phyloP scores from a whole-genome alignment of 2,329 filamentous ascomycete genomes.

The Penicillium frequentans region DNA sequence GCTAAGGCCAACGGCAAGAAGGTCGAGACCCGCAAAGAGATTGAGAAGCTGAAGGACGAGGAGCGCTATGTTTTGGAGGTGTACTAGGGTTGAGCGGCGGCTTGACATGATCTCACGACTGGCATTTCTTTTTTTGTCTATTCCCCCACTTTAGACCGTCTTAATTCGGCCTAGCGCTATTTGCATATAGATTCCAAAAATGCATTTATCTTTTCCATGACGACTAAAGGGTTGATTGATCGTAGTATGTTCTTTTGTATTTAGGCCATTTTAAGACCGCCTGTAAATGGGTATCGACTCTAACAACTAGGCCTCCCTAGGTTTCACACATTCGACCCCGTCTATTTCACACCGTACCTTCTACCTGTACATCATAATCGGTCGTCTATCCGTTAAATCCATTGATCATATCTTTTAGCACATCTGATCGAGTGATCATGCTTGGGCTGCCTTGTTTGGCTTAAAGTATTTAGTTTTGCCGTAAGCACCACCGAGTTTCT shows the following conservation, averaged over 20 bases:
- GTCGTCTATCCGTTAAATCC: slow-evolving; percentile 15
- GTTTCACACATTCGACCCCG: neutral
- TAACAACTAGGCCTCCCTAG: neutral
- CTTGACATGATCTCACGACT: slow-evolving; percentile 18
- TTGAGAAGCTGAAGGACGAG: slow-evolving; percentile 95
- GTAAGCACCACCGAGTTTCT: slow-evolving; percentile 72
- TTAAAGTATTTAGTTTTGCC: slow-evolving; percentile 62
- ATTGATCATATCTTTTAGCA: slow-evolving; percentile 7
- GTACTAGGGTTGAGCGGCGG: slow-evolving; percentile 60
- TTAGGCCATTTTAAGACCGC: neutral
- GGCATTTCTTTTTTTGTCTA: slow-evolving; percentile 17
- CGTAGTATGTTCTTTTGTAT: neutral
- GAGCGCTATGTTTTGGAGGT: slow-evolving; percentile 94
- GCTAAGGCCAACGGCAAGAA: slow-evolving; percentile 69
- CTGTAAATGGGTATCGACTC: slow-evolving; percentile 20
- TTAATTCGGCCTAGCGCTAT: slow-evolving; percentile 22
- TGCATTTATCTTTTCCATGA: neutral
- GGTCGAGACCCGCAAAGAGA: slow-evolving; percentile 83
- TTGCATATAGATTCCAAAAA: slow-evolving; percentile 12
- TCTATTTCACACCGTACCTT: slow-evolving; percentile 4
- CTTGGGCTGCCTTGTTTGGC: slow-evolving; percentile 9
- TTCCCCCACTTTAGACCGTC: slow-evolving; percentile 20
- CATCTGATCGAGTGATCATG: neutral
- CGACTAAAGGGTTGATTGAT: neutral
- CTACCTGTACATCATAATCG: slow-evolving; percentile 7